Evolutionary conservation across 495 filamentous ascomycete genomes (phyloP).

Genomic region (Pyrenula massariospora): DNA sequence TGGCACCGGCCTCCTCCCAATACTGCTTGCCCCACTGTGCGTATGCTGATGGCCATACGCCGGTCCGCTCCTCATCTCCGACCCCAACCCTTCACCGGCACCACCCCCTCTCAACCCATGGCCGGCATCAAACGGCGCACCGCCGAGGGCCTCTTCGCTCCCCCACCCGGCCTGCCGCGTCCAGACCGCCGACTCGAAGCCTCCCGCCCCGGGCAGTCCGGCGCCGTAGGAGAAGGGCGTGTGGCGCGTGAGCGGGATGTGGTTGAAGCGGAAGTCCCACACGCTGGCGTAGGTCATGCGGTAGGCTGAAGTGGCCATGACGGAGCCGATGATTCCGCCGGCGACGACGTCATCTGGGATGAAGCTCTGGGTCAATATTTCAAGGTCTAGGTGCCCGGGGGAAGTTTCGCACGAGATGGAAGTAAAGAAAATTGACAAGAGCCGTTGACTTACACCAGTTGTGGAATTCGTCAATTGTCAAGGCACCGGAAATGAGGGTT

Average conservation of each 20-base stretch:
- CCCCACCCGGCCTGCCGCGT: conserved; percentile 38
- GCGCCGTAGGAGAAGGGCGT: conserved; percentile 29
- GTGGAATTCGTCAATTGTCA: conserved; percentile 47
- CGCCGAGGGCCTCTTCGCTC: background rate
- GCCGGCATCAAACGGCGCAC: background rate
- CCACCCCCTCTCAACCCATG: background rate
- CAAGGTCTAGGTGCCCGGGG: no score
- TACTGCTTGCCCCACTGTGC: background rate
- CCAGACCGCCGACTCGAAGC: conserved; percentile 25
- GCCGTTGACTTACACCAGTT: conserved; percentile 22
- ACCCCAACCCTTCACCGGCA: no score
- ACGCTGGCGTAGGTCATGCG: conserved; percentile 45
- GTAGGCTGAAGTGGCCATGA: conserved; percentile 45
- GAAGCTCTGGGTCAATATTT: no score
- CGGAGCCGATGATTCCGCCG: conserved; percentile 43
- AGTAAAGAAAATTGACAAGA: no score
- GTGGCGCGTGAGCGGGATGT: conserved; percentile 28
- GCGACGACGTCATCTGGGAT: conserved; percentile 32
- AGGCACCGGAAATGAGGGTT: conserved; percentile 40
- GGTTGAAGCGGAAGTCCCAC: conserved; percentile 45
- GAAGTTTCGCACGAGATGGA: no score
- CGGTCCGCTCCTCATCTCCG: background rate
- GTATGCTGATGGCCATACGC: background rate
- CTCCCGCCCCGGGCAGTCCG: conserved; percentile 17
- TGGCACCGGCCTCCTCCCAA: background rate